Conservation (phyloP, 2,329 filamentous ascomycete species). For the Aspergillus amoenus region DNA sequence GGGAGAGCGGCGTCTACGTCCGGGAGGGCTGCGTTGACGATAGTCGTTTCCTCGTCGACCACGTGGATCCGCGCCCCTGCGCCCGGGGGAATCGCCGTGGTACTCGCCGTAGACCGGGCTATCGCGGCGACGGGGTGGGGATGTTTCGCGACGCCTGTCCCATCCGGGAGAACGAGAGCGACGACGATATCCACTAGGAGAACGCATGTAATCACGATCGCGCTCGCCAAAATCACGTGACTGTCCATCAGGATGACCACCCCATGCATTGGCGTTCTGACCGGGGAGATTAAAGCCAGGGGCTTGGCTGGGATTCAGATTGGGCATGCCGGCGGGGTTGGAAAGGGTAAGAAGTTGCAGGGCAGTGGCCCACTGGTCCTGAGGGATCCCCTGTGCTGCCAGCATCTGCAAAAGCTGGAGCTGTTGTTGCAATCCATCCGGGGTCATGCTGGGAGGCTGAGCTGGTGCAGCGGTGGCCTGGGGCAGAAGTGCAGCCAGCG, state of each 20-base stretch:
- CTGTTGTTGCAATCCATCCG: conserved; percentile 64
- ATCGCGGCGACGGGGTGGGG: conserved; percentile 61
- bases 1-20: conserved; percentile 65
- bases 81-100: conserved; percentile 66
- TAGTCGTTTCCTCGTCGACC: conserved; percentile 62
- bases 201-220: conserved; percentile 63
- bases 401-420: conserved; percentile 73
- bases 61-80: conserved; percentile 58
- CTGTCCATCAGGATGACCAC: conserved; percentile 37
- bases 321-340: conserved; percentile 34
- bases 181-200: conserved; percentile 63
- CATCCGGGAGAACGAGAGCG: conserved; percentile 78
- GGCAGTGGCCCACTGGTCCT: conserved; percentile 71
- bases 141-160: conserved; percentile 66
- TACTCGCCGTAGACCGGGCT: conserved; percentile 74
- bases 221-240: conserved; percentile 54
- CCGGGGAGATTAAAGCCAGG: conserved; percentile 34
- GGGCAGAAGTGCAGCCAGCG: conserved; percentile 44
- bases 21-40: conserved; percentile 81
- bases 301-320: conserved; percentile 35
- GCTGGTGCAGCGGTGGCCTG: conserved; percentile 34
- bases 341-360: conserved; percentile 51
- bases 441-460: conserved; percentile 29
- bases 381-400: conserved; percentile 70
- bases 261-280: conserved; percentile 36